Percentiles rank a stretch among this genome's conserved stretches.
phyloP scores from a whole-genome alignment of 495 filamentous ascomycete species.

The Ramalina intermedia region DNA sequence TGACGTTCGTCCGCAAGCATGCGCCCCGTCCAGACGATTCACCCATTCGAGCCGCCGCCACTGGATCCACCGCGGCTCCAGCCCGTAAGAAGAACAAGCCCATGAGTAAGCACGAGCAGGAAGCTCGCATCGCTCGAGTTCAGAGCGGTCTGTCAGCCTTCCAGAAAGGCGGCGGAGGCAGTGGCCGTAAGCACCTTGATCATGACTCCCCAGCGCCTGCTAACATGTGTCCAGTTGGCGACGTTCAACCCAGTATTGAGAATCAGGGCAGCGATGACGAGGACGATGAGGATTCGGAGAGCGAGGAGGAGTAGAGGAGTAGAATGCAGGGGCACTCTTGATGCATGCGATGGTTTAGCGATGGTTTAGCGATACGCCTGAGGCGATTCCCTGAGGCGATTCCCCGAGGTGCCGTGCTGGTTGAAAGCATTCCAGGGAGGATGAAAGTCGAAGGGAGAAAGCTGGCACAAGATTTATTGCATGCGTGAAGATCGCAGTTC shows the following conservation, averaged over 20 bases:
- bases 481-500: too few relatives aligned
- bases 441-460: too few relatives aligned
- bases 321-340: too few relatives aligned
- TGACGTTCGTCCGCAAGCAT: conserved; percentile 58
- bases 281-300: conserved; percentile 39
- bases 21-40: conserved; percentile 40
- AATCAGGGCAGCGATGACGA: conserved; percentile 35
- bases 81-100: conserved; percentile 91
- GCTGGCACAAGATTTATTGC: too few relatives aligned
- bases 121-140: conserved; percentile 70
- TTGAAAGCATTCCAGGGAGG: too few relatives aligned
- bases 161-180: conserved; percentile 21
- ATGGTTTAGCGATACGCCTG: too few relatives aligned
- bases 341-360: too few relatives aligned
- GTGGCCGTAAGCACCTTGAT: conserved; percentile 5
- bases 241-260: conserved; percentile 23
- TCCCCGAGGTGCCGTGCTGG: too few relatives aligned
- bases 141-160: conserved; percentile 40
- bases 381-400: too few relatives aligned
- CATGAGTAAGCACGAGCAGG: conserved; percentile 90
- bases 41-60: conserved; percentile 21
- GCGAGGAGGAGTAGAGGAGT: conserved; percentile 34
- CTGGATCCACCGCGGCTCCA: conserved; percentile 31
- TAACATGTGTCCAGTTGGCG: conserved; percentile 17
- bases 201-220: neutral